Evolutionary conservation across 108 stramenopile species (phyloP).

Genomic region (Cyclotella sp.): DNA sequence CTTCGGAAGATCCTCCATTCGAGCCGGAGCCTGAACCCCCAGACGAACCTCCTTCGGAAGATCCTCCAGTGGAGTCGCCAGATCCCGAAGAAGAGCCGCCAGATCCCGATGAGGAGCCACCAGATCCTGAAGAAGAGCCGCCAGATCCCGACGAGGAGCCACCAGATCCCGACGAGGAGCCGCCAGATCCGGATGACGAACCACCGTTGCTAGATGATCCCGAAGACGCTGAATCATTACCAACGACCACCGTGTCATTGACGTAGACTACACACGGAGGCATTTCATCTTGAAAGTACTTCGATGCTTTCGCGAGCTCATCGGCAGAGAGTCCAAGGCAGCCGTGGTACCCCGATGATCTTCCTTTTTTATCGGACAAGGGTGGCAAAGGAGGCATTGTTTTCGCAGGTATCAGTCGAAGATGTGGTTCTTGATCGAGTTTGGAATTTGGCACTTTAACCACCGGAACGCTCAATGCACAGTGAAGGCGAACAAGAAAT

Average conservation of each 20-base stretch:
- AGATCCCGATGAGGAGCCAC: background rate
- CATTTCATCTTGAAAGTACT: slow-evolving; percentile 20
- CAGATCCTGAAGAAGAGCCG: background rate
- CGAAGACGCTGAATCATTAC: background rate
- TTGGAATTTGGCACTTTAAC: too few species aligned
- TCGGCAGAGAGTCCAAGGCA: slow-evolving; percentile 37
- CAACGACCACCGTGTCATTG: slow-evolving; percentile 16
- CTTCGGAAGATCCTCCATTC: too few species aligned
- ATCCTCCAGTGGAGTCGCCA: too few species aligned
- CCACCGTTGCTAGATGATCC: slow-evolving; percentile 10
- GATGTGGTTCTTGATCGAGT: background rate
- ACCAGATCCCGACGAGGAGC: background rate
- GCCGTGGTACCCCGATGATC: slow-evolving; percentile 13
- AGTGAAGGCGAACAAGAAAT: too few species aligned
- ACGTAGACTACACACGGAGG: slow-evolving; percentile 22
- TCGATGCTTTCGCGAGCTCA: slow-evolving; percentile 20
- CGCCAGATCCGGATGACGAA: background rate
- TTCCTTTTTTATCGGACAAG: too few species aligned
- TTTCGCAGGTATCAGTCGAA: background rate
- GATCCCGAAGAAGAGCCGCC: too few species aligned
- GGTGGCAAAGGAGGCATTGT: slow-evolving; percentile 9
- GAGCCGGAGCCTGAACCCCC: too few species aligned
- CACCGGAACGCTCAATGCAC: too few species aligned
- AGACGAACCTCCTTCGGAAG: too few species aligned
- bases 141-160: background rate